Base-by-base conservation (phyloP, 1,139 yeast genomes). In the Chernovozyma sophiae-reginae region DNA sequence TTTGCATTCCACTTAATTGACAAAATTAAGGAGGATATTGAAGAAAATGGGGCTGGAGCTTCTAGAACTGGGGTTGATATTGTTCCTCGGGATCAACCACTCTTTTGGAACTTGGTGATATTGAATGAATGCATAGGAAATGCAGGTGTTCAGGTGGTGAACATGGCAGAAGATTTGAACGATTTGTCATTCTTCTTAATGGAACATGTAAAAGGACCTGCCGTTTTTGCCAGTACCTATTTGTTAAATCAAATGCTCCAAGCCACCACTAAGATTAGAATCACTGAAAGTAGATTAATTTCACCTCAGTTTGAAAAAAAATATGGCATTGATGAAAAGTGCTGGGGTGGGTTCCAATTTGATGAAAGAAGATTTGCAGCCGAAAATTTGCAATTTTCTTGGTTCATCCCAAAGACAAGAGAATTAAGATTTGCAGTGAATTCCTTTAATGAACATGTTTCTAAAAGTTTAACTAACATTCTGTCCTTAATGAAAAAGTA, bases 1-100 rank as follows among this genome's bases (percentile, higher is more conserved):
- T 60, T 77, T 29, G 69, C 75, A 34, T 62, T 66, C 1, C 52
- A 68, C 19, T 58, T 84, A 20, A 64, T 73, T 35, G 68, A 68
- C 2, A 73, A 72, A 41, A 80, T 90, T 25, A 67, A 68, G 34
- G 79, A 75, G 22, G 96, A 92, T 52, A 70, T 92, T 17, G 68
- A 68, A n/a, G 90, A 83, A 48, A 86, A 90, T 46, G 86, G 81
- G 8, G 97, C 97, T 0, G 97, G 97, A 2, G 65, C 77, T 1
- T 65, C 81, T 0, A 74, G 96, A 52, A 77, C 80, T 15, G 82
- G 85, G 1, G 69, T 75, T 3, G 89, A 82, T 32, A 69, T 85
- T 24, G 69, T 81, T 18, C 87, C 87, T 12, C 71, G 90, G 35
- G 98, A 92, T 56, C 82, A 84, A 32, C 77, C 82, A 11, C 63